Percentiles rank a stretch among this genome's conserved stretches.
phyloP scores from a whole-genome alignment of 75 land plant species.

The Cunninghamia lanceolata region DNA sequence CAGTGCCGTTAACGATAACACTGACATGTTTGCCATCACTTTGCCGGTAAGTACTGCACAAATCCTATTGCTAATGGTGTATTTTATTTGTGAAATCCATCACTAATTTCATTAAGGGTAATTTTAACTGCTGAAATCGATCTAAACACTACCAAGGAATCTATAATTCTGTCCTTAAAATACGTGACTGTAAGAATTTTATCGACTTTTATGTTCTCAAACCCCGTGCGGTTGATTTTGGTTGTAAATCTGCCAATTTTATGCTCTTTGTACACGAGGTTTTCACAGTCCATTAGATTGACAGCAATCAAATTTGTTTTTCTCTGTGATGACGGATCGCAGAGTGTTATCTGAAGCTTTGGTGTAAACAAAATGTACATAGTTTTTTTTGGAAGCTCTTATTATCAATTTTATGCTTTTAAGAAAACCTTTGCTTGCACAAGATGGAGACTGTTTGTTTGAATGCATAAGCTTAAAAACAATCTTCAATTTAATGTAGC shows the following conservation, averaged over 20 bases:
- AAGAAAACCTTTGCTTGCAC: neutral
- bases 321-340: too few relatives aligned
- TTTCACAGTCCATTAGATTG: too few relatives aligned
- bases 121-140: neutral
- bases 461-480: neutral
- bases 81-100: neutral
- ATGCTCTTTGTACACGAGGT: neutral
- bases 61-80: neutral
- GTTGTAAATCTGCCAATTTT: neutral
- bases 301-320: too few relatives aligned
- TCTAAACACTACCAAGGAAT: too few relatives aligned
- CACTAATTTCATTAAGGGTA: too few relatives aligned
- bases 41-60: neutral
- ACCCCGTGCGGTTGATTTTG: neutral
- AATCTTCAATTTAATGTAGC: neutral
- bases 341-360: too few relatives aligned
- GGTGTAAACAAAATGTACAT: too few relatives aligned
- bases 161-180: neutral
- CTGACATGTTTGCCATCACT: neutral
- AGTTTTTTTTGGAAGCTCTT: too few relatives aligned
- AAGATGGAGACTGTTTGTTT: neutral
- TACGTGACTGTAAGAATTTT: neutral
- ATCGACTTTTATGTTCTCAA: too few relatives aligned
- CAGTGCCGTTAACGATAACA: neutral
- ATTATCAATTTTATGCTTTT: neutral